Base-by-base conservation (phyloP, 2,329 filamentous ascomycete genomes). In the Ophiostoma sp. region DNA sequence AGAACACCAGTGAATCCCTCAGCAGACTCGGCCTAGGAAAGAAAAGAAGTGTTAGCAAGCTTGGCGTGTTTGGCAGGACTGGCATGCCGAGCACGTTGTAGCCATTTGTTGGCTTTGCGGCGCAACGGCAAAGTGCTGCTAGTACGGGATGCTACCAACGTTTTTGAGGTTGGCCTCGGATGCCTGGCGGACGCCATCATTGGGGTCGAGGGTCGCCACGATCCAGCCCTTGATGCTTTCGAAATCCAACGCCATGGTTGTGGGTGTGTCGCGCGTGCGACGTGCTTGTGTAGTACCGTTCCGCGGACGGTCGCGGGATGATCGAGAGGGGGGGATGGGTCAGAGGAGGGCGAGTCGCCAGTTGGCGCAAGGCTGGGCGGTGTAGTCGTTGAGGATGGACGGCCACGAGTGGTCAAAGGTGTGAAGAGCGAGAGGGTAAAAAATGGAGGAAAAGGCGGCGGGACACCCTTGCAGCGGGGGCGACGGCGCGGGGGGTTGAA, bases 1-100 rank as follows among this genome's bases (percentile, higher is more conserved):
- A 98, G 88, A 76, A 92, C 92, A 80, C 95, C 92, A 78, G 92
- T 90, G 80, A 99, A 98, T 74, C 94, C 94, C 72, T 91, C 85
- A 80, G 94, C 90, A 76, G 92, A 89, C 83, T 98, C 94, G 79
- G 95, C 93, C 93, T 97, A 78, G 13, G 33, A 13, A 23, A 23
- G 4, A 54, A 72, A 70, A 41, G 36, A 39, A 64, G 60, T 36
- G 72, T 67, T 33, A 70, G 60, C 71, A 48, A 72, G 10, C 39
- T 13, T 41, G 39, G 39, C 39, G 15, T 41, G 39, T 41, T 20
- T 7, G 6, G 44, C 44, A 48, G 17, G 5, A 1, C 20, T 20
- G 44, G 44, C 44, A 20, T 20, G 15, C n/a, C 44, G 44, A 48
- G 44, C 44, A 48, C 17, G 44, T 5, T 7, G 44, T 20, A 17